Evolutionary conservation across 2,329 filamentous ascomycete species (phyloP).

Genomic region (Colletotrichum sp.): DNA sequence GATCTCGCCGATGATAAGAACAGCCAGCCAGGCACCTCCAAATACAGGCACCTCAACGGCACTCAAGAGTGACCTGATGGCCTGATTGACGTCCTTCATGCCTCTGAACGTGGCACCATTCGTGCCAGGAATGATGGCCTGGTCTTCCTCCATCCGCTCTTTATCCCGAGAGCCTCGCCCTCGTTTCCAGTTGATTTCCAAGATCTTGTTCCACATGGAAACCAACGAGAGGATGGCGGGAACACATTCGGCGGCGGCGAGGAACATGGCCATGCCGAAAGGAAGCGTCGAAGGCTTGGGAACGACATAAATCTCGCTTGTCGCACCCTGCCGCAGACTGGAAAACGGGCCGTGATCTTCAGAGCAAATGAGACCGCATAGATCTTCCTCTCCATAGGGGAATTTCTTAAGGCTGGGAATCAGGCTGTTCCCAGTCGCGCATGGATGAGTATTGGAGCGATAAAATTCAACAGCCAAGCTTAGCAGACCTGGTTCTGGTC

Average conservation of each 20-base stretch:
- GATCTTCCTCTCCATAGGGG: slow-evolving; percentile 40
- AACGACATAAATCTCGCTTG: slow-evolving; percentile 67
- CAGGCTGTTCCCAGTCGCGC: slow-evolving; percentile 43
- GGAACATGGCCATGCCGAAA: slow-evolving; percentile 63
- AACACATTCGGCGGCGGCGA: slow-evolving; percentile 69
- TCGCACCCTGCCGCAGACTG: slow-evolving; percentile 57
- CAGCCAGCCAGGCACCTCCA: slow-evolving; percentile 60
- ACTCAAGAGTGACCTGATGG: slow-evolving; percentile 57
- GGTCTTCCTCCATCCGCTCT: slow-evolving; percentile 33
- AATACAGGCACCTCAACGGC: slow-evolving; percentile 66
- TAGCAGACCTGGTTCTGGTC: slow-evolving; percentile 50
- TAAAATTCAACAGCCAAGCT: slow-evolving; percentile 71
- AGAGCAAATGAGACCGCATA: slow-evolving; percentile 55
- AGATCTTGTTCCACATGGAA: slow-evolving; percentile 68
- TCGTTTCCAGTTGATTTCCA: slow-evolving; percentile 65
- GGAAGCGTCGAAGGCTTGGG: slow-evolving; percentile 60
- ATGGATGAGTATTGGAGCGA: slow-evolving; percentile 50
- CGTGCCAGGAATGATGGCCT: slow-evolving; percentile 51
- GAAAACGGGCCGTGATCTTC: slow-evolving; percentile 53
- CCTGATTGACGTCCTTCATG: slow-evolving; percentile 61
- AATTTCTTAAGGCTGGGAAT: slow-evolving; percentile 46
- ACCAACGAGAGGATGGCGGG: slow-evolving; percentile 66
- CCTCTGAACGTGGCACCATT: slow-evolving; percentile 57
- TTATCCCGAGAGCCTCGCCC: slow-evolving; percentile 31
- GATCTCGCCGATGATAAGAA: slow-evolving; percentile 65